These are phyloP conservation scores for Pseudogymnoascus sp. DNA, from an alignment of 2,329 filamentous ascomycete genomes.

Conservation along the genomic window DNA sequence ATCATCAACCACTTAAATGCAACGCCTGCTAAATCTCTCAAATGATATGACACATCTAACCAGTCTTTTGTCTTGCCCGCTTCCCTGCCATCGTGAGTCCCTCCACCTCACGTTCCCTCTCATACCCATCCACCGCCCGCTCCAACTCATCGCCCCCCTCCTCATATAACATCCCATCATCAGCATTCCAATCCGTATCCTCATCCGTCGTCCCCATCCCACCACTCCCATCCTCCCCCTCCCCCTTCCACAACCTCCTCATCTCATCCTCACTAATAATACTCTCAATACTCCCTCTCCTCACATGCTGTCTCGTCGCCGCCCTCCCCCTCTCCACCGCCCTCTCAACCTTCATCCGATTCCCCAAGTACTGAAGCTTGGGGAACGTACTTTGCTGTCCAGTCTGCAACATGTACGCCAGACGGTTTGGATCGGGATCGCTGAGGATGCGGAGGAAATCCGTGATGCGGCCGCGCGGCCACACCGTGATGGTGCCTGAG, in stretches of 20 bases:
- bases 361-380: slow-evolving; percentile 83
- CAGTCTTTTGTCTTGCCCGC: background rate
- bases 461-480: slow-evolving; percentile 70
- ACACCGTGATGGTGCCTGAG: slow-evolving; percentile 89
- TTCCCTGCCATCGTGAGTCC: slow-evolving; percentile 1
- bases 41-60: background rate
- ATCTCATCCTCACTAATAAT: slow-evolving; percentile 55
- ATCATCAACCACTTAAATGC: background rate
- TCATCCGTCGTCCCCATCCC: slow-evolving; percentile 8
- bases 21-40: background rate
- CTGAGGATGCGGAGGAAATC: slow-evolving; percentile 83
- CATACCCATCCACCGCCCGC: background rate
- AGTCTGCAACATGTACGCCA: slow-evolving; percentile 83
- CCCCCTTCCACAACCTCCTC: slow-evolving; percentile 23
- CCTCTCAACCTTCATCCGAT: slow-evolving; percentile 76
- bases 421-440: slow-evolving; percentile 65
- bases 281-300: slow-evolving; percentile 48
- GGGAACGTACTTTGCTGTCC: slow-evolving; percentile 86
- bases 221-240: background rate
- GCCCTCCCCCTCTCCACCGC: slow-evolving; percentile 51
- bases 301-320: slow-evolving; percentile 41
- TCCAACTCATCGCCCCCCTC: background rate
- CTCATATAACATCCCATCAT: slow-evolving; percentile 2
- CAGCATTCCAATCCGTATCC: slow-evolving; percentile 6
- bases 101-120: background rate